Percentiles rank a stretch among this genome's conserved stretches.
Evolutionary conservation across 1,284 basidiomycete genomes (phyloP).

Genomic region (Exsudoporus floridanus): DNA sequence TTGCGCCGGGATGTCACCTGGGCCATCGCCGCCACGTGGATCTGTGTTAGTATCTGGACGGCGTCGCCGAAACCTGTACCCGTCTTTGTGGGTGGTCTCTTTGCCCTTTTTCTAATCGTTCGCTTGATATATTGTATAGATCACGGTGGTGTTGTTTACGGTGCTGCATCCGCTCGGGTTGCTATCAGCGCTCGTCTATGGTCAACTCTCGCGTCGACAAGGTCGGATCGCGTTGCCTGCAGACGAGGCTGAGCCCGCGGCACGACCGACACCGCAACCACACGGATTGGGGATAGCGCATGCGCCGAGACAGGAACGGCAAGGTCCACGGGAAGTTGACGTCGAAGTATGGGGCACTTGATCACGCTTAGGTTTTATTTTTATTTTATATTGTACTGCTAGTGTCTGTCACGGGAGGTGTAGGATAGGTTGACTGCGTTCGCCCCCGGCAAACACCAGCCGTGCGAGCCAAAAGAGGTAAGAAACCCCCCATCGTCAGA

Average conservation of each 20-base stretch:
- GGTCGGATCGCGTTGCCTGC: constrained; percentile 47
- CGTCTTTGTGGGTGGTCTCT: constrained; percentile 52
- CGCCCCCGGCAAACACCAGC: neutral
- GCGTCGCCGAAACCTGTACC: constrained; percentile 57
- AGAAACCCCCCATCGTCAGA: neutral
- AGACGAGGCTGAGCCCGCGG: constrained; percentile 29
- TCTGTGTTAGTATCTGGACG: constrained; percentile 63
- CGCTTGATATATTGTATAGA: constrained; percentile 35
- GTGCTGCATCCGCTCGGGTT: constrained; percentile 57
- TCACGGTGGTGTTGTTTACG: constrained; percentile 59
- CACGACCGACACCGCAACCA: neutral
- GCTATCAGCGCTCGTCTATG: constrained; percentile 40
- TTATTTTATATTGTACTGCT: too few relatives aligned
- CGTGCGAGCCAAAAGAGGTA: constrained; percentile 4
- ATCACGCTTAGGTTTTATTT: neutral
- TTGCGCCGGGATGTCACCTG: constrained; percentile 65
- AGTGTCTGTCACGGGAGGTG: too few relatives aligned
- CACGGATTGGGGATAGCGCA: neutral
- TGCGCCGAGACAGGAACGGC: constrained; percentile 2
- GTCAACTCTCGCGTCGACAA: constrained; percentile 33
- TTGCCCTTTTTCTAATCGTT: neutral
- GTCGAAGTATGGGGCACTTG: constrained; percentile 24
- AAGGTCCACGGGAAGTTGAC: constrained; percentile 38
- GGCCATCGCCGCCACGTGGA: constrained; percentile 70
- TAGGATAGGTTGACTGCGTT: too few relatives aligned